Evolutionary conservation across 129 eudicot genomes (phyloP).

Genomic region (Chrysanthemum makinoi): DNA sequence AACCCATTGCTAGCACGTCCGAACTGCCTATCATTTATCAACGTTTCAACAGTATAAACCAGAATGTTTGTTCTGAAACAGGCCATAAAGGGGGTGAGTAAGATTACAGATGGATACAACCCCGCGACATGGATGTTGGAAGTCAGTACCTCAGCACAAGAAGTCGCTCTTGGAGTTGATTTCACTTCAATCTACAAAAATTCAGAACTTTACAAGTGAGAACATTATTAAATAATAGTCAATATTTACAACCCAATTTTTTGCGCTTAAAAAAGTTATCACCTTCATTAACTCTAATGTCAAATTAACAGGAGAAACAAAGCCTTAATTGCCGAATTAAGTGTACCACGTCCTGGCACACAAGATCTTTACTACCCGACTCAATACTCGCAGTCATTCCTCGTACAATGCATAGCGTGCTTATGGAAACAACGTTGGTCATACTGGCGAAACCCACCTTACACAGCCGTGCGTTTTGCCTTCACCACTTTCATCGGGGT

Average conservation of each 20-base stretch:
- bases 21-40: too few species aligned
- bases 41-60: too few species aligned
- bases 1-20: too few species aligned
- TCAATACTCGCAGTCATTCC: constrained; percentile 42
- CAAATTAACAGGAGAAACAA: constrained; percentile 42
- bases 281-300: too few species aligned
- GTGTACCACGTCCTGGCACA: constrained; percentile 39
- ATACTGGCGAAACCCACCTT: constrained; percentile 49
- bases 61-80: constrained; percentile 1
- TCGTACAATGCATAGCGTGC: constrained; percentile 35
- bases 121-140: constrained; percentile 83
- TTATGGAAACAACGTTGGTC: constrained; percentile 56
- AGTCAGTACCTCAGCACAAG: constrained; percentile 50
- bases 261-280: too few species aligned
- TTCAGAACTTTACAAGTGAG: constrained; percentile 49
- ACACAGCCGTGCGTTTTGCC: constrained; percentile 42
- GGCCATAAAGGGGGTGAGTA: constrained; percentile 45
- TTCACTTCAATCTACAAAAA: constrained; percentile 52
- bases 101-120: constrained; percentile 59
- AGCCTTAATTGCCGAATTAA: constrained; percentile 39
- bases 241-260: background rate
- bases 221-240: too few species aligned
- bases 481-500: constrained; percentile 37
- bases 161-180: constrained; percentile 45
- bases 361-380: constrained; percentile 36